Base-by-base conservation (phyloP, 306 rosid genomes). In the Quercus variabilis region DNA sequence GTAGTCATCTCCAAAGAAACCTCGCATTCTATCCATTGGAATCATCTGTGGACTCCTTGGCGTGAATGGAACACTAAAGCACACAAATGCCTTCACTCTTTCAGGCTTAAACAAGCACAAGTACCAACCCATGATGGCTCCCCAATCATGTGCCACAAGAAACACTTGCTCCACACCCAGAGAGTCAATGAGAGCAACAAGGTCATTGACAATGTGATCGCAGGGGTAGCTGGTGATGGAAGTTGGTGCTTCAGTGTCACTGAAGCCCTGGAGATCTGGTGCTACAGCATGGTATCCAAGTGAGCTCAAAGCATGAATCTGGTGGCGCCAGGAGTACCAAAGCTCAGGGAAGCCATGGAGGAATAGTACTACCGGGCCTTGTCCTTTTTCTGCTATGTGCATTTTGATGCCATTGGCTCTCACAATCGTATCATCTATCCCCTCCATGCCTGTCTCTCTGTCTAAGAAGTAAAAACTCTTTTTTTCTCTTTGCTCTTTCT, bases 301-400 rank as follows among this genome's bases (percentile, higher is more conserved):
- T 33, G 71, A 20, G 31, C 77, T 59, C 0, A 85, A 79, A 62
- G 41, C n/a, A 5, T 10, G 41, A 71, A 85, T 85, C 83, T 81
- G 83, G 83, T 77, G 78, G 15, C 78, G 85, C 83, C 80, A 81
- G 0, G 89, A 76, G 73, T 85, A 81, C 88, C 85, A 85, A 13
- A 85, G 76, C n/a, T 85, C 81, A 0, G 83, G 88, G 83, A 75
- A 85, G 28, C 85, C 88, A 15, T 81, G 88, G 13, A 85, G 85
- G 63, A 85, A 81, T 26, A 85, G 18, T 1, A 85, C 88, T 28
- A 75, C 76, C 0, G 74, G 83, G 14, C 88, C 88, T 21, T 81
- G 12, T 15, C 86, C 86, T 55, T 79, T 82, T 52, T 86, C 82
- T 0, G 82, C 86, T 0, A 85, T 74, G 3, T 85, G 86, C 83